phyloP scores from a whole-genome alignment of 176 grass and related monocot species.

The Carex pumila region DNA sequence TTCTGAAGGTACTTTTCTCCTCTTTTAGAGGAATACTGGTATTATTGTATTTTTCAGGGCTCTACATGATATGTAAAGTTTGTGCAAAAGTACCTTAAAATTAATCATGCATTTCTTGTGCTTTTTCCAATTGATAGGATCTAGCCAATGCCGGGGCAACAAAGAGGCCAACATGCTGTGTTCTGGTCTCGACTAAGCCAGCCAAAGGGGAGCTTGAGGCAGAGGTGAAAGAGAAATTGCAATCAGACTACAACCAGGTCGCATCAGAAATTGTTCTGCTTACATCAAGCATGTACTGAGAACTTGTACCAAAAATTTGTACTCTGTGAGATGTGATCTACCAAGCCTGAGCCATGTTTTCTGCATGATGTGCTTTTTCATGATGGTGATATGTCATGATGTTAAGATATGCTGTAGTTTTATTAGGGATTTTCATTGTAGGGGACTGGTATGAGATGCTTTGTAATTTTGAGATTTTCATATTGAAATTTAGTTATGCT shows the following conservation, averaged over 20 bases:
- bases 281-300: conserved; percentile 59
- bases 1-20: background rate
- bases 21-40: background rate
- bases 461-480: background rate
- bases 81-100: background rate
- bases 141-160: conserved; percentile 65
- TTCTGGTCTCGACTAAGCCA: conserved; percentile 58
- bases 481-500: background rate
- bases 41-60: background rate
- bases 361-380: background rate
- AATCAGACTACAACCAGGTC: conserved; percentile 54
- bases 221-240: conserved; percentile 67
- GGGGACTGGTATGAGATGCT: background rate
- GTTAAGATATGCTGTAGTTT: background rate
- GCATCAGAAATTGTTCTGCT: conserved; percentile 42
- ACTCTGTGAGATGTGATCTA: background rate
- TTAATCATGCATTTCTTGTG: background rate
- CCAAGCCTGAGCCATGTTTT: background rate
- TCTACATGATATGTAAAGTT: background rate
- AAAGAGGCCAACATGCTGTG: conserved; percentile 85
- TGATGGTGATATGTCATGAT: background rate
- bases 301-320: conserved; percentile 1
- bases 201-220: conserved; percentile 44
- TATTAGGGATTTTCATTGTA: conserved; percentile 11
- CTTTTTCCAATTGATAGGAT: conserved; percentile 31